Evolutionary conservation across 495 filamentous ascomycete genomes (phyloP), one percentile per base, ranked within the genome.

Genomic region (Diplogelasinospora grovesii): DNA sequence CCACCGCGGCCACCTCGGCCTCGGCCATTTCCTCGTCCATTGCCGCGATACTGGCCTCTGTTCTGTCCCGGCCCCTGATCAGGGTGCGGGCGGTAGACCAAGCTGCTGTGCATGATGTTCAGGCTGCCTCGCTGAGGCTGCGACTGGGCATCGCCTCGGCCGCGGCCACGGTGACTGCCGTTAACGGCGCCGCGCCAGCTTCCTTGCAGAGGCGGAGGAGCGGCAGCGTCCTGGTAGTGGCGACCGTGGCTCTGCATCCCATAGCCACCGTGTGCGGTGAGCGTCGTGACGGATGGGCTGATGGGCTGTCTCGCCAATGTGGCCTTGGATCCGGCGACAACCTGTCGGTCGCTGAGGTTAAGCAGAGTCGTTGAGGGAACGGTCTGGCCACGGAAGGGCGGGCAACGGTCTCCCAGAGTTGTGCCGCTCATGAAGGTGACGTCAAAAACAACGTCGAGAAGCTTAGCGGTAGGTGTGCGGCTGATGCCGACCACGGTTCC

Each of bases 391-490:
- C 93, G 79, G 80, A 97, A 97, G 5, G 85, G 85, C n/a, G 87
- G 85, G 60, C 93, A 97, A 18, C 93, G 79, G 18, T 85, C 86
- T 42, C 83, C 81, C 9, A 99, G 73, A 0, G 83, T 88, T 0
- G 87, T 95, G 36, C 90, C 93, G 43, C 85, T 89, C 88, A 99
- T 96, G 60, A 99, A 99, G 3, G 85, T 83, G 13, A 74, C 73
- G 54, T 99, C 93, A 55, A 95, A 97, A 3, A 99, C 80, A 36
- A 97, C 77, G 58, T 99, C 93, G 19, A 99, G 74, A 22, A 95
- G 68, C 16, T 82, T 79, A 9, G 80, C 81, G 25, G 85, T 81
- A 14, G 87, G 62, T 2, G 89, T 95, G 22, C 85, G 77, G 22
- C 86, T 95, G 50, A 94, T 81, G 13, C 93, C 93, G 32, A 96